Evolutionary conservation across 257 asterid genomes (phyloP), one percentile per base, ranked within the genome.

Genomic region (Solanum bulbocastanum): DNA sequence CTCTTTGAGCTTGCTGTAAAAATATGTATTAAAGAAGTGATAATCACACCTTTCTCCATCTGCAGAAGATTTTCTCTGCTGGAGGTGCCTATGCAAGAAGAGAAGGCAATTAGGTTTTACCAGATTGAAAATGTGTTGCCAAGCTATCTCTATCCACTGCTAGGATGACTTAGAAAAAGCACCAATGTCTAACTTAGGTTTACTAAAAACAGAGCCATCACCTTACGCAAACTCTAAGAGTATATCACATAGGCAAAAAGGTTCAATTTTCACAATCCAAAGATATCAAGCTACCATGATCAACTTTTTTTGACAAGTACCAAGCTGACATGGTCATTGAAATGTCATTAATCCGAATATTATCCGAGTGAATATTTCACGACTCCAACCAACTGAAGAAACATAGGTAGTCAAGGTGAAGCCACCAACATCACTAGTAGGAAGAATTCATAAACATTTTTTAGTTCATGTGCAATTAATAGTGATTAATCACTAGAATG

Each of bases 11-110:
- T 96, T 97, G 91, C 90, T 88, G 87, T 97, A 97, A 90, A 97
- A 96, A 92, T 92, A 97, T 23, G 99, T 97, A 90, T 95, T 95
- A 16, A 97, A 97, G 86, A 95, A 92, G 88, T 96, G 98, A 91
- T 84, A 95, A 83, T 90, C 88, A 71, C 88, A 52, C 85, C 87
- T 81, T 89, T 87, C 92, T 75, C 86, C 56, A 81, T 89, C 87
- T 69, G 84, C 71, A 32, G 90, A 88, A 87, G 93, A 90, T 87
- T 88, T 69, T 85, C 82, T 88, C 87, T 93, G 92, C 96, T 94
- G 98, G 94, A 96, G 91, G 88, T 94, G 94, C 93, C 99, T 97
- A 91, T 85, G 36, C 90, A 89, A 87, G 89, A 68, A 71, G 46
- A 72, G 33, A 81, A 46, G 30, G 42, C 85, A 81, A 81, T 81